Evolutionary conservation across 1,284 basidiomycete species (phyloP).

Genomic region (Apiotrichum montevideense): DNA sequence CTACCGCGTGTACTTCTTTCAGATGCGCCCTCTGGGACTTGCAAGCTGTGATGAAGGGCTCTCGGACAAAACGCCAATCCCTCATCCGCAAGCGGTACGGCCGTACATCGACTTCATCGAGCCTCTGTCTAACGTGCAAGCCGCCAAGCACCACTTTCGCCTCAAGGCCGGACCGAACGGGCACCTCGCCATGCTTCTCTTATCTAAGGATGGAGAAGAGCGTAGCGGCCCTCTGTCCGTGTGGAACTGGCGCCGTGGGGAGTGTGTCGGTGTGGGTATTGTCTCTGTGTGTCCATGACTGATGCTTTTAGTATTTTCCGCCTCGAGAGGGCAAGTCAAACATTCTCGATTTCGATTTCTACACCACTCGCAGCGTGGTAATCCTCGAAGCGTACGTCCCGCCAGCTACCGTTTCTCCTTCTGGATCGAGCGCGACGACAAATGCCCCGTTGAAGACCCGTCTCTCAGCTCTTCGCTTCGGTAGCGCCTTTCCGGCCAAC

Average conservation of each 20-base stretch:
- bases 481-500: too few relatives aligned
- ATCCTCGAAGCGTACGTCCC: background rate
- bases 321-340: background rate
- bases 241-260: constrained; percentile 2
- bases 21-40: constrained; percentile 1
- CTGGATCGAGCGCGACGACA: background rate
- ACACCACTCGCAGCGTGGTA: background rate
- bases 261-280: constrained; percentile 1
- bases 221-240: background rate
- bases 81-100: background rate
- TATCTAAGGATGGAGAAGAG: background rate
- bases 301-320: background rate
- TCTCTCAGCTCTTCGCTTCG: background rate
- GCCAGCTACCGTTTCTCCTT: background rate
- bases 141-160: background rate
- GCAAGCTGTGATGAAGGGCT: background rate
- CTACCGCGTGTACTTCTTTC: constrained; percentile 1
- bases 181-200: constrained; percentile 1
- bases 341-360: constrained; percentile 5
- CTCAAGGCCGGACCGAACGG: constrained; percentile 1
- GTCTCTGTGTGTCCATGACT: background rate
- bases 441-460: background rate
- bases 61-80: background rate
- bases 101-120: constrained; percentile 4
- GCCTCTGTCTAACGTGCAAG: background rate